Evolutionary conservation across 345 rosid genomes (phyloP).

Genomic region (Sisymbrium irio): DNA sequence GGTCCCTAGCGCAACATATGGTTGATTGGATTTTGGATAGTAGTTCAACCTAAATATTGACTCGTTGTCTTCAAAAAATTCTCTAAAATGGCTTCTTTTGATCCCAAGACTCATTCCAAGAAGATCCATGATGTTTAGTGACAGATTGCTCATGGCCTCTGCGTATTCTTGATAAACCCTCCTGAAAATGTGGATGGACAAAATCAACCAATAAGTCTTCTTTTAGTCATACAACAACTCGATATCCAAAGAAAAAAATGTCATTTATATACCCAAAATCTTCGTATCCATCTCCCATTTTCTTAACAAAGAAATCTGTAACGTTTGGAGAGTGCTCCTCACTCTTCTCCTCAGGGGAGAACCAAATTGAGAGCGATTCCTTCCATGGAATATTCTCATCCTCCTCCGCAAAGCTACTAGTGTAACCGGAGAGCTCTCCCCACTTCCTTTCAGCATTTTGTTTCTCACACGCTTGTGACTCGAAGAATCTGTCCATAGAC

Average conservation of each 20-base stretch:
- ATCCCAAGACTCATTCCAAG: constrained; percentile 7
- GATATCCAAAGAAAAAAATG: background rate
- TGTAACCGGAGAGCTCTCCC: no score
- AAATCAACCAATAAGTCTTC: background rate
- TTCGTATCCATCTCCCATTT: background rate
- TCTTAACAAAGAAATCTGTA: background rate
- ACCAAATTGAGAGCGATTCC: background rate
- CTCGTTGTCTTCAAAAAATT: constrained; percentile 3
- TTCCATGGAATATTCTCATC: constrained; percentile 4
- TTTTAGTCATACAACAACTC: background rate
- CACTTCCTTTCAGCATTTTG: no score
- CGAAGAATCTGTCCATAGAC: no score
- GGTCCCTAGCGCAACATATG: background rate
- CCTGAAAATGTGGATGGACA: background rate
- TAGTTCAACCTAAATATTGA: constrained; percentile 1
- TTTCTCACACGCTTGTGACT: no score
- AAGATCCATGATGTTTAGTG: constrained; percentile 3
- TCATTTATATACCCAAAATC: background rate
- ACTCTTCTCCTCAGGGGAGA: background rate
- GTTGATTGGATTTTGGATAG: background rate
- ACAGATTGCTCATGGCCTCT: constrained; percentile 10
- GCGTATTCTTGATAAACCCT: constrained; percentile 1
- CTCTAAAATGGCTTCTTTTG: background rate
- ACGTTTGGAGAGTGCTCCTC: background rate
- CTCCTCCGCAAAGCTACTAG: background rate